Conservation (phyloP, 352 stramenopile genomes). For the Blastocystis sp. region DNA sequence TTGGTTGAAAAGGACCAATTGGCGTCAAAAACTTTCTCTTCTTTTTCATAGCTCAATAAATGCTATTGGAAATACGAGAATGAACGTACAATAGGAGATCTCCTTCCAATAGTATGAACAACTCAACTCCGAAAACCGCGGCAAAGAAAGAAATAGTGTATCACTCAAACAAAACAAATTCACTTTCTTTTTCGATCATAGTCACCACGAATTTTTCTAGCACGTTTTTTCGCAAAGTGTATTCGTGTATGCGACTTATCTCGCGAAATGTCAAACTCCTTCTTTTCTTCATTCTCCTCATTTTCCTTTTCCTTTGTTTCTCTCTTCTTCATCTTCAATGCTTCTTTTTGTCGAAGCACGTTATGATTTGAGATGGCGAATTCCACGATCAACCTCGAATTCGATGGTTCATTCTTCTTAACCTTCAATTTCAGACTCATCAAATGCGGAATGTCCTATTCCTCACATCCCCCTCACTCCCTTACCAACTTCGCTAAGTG, state of each 20-base stretch:
- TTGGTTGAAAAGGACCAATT: background rate
- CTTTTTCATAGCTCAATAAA: background rate
- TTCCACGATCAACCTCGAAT: slow-evolving; percentile 76
- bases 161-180: background rate
- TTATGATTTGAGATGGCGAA: slow-evolving; percentile 78
- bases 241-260: background rate
- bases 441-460: slow-evolving; percentile 64
- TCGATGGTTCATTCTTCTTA: slow-evolving; percentile 52
- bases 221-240: background rate
- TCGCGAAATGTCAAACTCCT: background rate
- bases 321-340: slow-evolving; percentile 64
- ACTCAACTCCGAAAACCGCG: background rate
- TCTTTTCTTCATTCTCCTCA: background rate
- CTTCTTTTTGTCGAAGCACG: slow-evolving; percentile 66
- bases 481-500: slow-evolving; percentile 32
- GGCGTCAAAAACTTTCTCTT: slow-evolving; percentile 3
- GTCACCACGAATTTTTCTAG: background rate
- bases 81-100: background rate
- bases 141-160: background rate
- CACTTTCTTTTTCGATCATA: background rate
- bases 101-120: background rate
- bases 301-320: background rate
- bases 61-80: background rate
- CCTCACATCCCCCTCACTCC: slow-evolving; percentile 64
- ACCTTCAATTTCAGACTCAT: slow-evolving; percentile 64